Base-by-base conservation (phyloP, 192 early-diverging fungal genomes). In the Lunasporangiospora selenospora region DNA sequence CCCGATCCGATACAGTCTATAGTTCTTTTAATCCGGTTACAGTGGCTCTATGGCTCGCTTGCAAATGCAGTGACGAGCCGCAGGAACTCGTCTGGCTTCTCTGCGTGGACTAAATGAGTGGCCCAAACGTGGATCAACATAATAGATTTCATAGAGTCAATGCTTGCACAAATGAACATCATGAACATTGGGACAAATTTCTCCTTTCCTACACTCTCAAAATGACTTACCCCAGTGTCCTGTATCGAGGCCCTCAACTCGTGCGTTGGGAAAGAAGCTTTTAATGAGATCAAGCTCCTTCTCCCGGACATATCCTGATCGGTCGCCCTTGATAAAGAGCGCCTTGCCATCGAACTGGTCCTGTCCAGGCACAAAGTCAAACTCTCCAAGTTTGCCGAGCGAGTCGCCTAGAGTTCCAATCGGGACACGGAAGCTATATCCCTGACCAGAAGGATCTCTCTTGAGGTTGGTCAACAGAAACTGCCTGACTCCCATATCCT, bases 401-500 rank as follows among this genome's bases (percentile, higher is more conserved):
- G 86, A 83, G 33, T 81, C 46, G 9, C 81, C 82, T 5, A 98
- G 53, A 1, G 85, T 81, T n/a, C 83, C 70, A 23, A 96, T 69
- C 11, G 95, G 95, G 23, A 96, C 77, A 18, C 95, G 81, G 42
- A 89, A 93, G 27, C 67, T 69, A 51, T 91, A 89, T 6, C 60
- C 46, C 16, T 69, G 76, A 0, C 42, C 58, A 1, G 77, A 51
- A 2, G 60, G 52, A 38, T 77, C 47, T 56, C 82, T 78, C 56
- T 92, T 94, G 64, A 97, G 83, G 70, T 98, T 98, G 9, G 97
- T 98, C 29, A 96, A 78, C 65, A 98, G 65, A 67, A 98, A 98
- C 58, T 91, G 89, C 1, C 90, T 85, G 8, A 92, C 78, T 24
- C 67, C 66, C 0, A 86, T 3, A 48, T 91, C 81, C 78, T 78